phyloP scores from a whole-genome alignment of 305 asterid species.

The Fraxinus dipetala region DNA sequence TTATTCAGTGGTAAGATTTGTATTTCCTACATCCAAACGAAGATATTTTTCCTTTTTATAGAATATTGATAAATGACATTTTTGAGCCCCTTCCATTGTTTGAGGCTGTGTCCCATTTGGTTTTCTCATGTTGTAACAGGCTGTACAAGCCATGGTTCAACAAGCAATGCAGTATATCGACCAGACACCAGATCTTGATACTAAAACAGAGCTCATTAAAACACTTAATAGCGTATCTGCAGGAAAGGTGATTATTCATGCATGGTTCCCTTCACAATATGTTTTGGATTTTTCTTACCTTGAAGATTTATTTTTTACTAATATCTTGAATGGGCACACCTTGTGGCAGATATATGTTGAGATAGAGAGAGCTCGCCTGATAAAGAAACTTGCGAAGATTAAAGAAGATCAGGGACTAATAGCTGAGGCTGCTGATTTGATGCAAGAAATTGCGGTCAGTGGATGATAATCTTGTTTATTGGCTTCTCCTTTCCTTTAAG shows the following conservation, averaged over 20 bases:
- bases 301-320: slow-evolving; percentile 10
- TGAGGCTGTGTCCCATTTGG: slow-evolving; percentile 12
- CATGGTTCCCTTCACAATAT: background rate
- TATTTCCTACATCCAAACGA: background rate
- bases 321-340: background rate
- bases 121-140: slow-evolving; percentile 41
- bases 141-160: slow-evolving; percentile 95
- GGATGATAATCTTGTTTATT: background rate
- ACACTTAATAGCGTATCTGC: slow-evolving; percentile 87
- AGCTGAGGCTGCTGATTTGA: slow-evolving; percentile 59
- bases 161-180: slow-evolving; percentile 91
- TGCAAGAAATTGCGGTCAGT: slow-evolving; percentile 90
- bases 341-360: slow-evolving; percentile 49
- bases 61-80: background rate
- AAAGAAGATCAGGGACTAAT: slow-evolving; percentile 51
- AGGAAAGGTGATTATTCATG: slow-evolving; percentile 59
- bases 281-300: background rate
- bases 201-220: slow-evolving; percentile 80
- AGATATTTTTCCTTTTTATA: background rate
- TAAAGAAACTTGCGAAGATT: slow-evolving; percentile 51
- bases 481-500: background rate
- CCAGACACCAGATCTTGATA: slow-evolving; percentile 84
- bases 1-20: background rate
- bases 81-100: slow-evolving; percentile 10
- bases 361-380: slow-evolving; percentile 57